Conservation (phyloP, 805 yeast genomes). For the Ogataea sp. region DNA sequence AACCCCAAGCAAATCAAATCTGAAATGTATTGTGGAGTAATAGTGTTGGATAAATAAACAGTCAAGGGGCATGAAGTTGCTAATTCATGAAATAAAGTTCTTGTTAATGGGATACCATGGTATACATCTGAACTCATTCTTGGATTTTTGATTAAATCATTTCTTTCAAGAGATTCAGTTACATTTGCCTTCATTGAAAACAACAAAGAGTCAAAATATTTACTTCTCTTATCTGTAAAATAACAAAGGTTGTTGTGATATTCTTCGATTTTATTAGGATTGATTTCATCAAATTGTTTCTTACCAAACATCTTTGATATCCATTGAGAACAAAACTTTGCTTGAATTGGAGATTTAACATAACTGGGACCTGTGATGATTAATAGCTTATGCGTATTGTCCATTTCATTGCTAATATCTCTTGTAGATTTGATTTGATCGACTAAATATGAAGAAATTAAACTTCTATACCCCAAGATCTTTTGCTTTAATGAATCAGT, state of each 20-base stretch:
- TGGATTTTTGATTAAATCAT: slow-evolving; percentile 5
- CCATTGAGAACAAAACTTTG: slow-evolving; percentile 35
- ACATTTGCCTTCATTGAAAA: slow-evolving; percentile 32
- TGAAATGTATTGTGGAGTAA: slow-evolving; percentile 42
- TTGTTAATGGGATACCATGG: slow-evolving; percentile 32
- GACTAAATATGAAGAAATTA: slow-evolving; percentile 6
- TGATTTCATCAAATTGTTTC: background rate
- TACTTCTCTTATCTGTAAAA: background rate
- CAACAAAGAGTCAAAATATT: slow-evolving; percentile 13
- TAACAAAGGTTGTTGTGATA: background rate
- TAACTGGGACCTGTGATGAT: slow-evolving; percentile 33
- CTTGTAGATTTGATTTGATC: background rate
- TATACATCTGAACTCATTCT: slow-evolving; percentile 19
- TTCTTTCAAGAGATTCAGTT: slow-evolving; percentile 10
- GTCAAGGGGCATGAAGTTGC: slow-evolving; percentile 37
- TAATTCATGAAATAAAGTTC: slow-evolving; percentile 30
- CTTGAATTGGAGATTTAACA: slow-evolving; percentile 24
- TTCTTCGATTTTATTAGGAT: slow-evolving; percentile 1
- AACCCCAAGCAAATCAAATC: slow-evolving; percentile 39
- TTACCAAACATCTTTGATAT: slow-evolving; percentile 14
- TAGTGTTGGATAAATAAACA: slow-evolving; percentile 37
- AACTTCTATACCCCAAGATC: slow-evolving; percentile 24
- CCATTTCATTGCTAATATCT: background rate
- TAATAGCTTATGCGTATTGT: slow-evolving; percentile 13
- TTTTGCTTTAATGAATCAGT: slow-evolving; percentile 20